Percentiles rank a stretch among this genome's conserved stretches.
phyloP scores from a whole-genome alignment of 306 rosid species.

The Dryas drummondii region DNA sequence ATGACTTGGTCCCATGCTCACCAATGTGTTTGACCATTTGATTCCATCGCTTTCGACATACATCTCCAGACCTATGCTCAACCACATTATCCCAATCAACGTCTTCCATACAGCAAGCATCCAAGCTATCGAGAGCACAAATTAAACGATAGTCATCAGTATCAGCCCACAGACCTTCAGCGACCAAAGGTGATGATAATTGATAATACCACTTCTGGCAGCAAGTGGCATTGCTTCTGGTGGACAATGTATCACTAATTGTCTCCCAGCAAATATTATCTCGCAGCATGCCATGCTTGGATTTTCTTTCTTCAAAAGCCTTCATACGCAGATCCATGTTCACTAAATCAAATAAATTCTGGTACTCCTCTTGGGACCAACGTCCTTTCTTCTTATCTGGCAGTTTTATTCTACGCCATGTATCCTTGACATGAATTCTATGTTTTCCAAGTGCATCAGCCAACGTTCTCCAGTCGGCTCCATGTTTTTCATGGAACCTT shows the following conservation, averaged over 20 bases:
- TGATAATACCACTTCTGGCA: constrained; percentile 69
- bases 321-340: constrained; percentile 62
- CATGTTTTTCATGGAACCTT: constrained; percentile 42
- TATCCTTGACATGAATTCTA: constrained; percentile 67
- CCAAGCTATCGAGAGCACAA: constrained; percentile 52
- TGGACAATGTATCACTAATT: constrained; percentile 45
- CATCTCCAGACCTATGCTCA: constrained; percentile 66
- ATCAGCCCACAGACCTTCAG: constrained; percentile 56
- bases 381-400: constrained; percentile 34
- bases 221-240: constrained; percentile 42
- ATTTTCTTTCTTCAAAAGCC: constrained; percentile 50
- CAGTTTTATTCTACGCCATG: constrained; percentile 64
- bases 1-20: constrained; percentile 49
- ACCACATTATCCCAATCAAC: constrained; percentile 82
- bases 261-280: constrained; percentile 83
- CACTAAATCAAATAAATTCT: constrained; percentile 66
- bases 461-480: constrained; percentile 58
- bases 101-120: constrained; percentile 66
- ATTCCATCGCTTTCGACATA: constrained; percentile 73
- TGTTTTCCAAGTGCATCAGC: constrained; percentile 59
- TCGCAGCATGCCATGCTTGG: constrained; percentile 68
- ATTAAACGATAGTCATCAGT: constrained; percentile 69
- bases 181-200: constrained; percentile 62
- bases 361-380: constrained; percentile 76
- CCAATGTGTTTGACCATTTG: constrained; percentile 71